Conservation (phyloP, 139 green algal species). For the Chlorella sp. region DNA sequence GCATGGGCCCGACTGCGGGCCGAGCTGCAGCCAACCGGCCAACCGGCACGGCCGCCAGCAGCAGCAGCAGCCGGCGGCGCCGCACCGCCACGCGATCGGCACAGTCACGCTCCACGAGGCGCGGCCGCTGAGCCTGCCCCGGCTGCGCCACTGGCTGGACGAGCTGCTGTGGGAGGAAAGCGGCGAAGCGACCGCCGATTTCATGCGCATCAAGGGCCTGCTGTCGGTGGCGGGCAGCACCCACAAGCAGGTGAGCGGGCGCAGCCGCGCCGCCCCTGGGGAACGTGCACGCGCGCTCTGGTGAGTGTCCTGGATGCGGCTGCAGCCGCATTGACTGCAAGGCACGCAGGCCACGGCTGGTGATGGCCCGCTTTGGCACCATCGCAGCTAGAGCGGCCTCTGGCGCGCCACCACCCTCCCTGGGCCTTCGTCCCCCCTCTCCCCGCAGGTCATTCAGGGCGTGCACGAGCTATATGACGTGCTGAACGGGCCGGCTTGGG, state of each 20-base stretch:
- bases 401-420: not conserved
- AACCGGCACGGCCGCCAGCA: not conserved
- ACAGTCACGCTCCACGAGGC: conserved; percentile 32
- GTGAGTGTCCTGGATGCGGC: too few species aligned
- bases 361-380: too few species aligned
- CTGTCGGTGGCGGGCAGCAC: conserved; percentile 56
- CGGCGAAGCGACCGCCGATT: conserved; percentile 27
- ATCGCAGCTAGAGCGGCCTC: too few species aligned
- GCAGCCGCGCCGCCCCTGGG: too few species aligned
- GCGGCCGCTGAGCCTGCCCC: conserved; percentile 36
- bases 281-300: too few species aligned
- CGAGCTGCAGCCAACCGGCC: too few species aligned
- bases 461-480: conserved; percentile 88
- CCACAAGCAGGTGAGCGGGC: conserved; percentile 34
- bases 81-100: conserved; percentile 34
- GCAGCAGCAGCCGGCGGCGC: not conserved
- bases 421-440: not conserved
- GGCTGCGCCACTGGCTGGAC: conserved; percentile 61
- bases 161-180: conserved; percentile 63
- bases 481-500: conserved; percentile 53
- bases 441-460: conserved; percentile 47
- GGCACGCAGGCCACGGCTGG: too few species aligned
- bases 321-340: too few species aligned
- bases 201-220: conserved; percentile 83
- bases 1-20: too few species aligned